Conservation (phyloP, 2,329 filamentous ascomycete species). For the Colletotrichum karsti region DNA sequence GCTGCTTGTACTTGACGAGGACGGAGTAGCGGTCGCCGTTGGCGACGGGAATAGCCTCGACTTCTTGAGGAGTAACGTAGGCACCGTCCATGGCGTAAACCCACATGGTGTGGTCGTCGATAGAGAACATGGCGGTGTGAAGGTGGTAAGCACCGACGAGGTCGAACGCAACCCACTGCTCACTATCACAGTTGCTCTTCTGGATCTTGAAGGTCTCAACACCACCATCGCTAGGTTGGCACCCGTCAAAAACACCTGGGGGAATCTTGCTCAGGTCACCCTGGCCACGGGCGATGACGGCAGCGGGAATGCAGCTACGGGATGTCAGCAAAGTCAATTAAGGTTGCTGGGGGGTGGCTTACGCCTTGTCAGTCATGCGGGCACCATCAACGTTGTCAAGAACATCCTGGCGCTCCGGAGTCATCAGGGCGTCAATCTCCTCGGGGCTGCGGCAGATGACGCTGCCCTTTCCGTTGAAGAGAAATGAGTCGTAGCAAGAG, state of each 20-base stretch:
- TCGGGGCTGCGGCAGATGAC: constrained; percentile 58
- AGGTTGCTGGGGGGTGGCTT: constrained; percentile 1
- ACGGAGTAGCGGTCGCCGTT: constrained; percentile 65
- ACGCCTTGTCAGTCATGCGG: constrained; percentile 52
- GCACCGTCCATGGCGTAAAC: constrained; percentile 63
- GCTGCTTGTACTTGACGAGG: constrained; percentile 53
- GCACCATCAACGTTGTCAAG: constrained; percentile 37
- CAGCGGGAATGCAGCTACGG: constrained; percentile 46
- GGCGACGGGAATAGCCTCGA: constrained; percentile 40
- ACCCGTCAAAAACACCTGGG: constrained; percentile 52
- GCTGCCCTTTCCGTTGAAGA: constrained; percentile 69
- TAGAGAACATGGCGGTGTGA: constrained; percentile 52
- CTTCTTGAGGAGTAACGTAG: constrained; percentile 59
- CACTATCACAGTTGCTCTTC: constrained; percentile 40
- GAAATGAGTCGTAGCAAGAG: constrained; percentile 66
- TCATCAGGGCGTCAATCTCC: constrained; percentile 49
- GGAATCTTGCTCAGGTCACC: constrained; percentile 49
- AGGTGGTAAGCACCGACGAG: constrained; percentile 62
- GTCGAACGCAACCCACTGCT: constrained; percentile 63
- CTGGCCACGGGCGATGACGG: constrained; percentile 45
- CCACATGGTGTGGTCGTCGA: constrained; percentile 62
- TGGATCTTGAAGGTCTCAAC: constrained; percentile 48
- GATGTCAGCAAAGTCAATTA: background rate
- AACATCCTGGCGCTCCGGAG: constrained; percentile 38
- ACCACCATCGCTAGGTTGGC: constrained; percentile 53